phyloP scores from a whole-genome alignment of 225 moss, liverwort and hornwort species.

The Lunularia cruciata region DNA sequence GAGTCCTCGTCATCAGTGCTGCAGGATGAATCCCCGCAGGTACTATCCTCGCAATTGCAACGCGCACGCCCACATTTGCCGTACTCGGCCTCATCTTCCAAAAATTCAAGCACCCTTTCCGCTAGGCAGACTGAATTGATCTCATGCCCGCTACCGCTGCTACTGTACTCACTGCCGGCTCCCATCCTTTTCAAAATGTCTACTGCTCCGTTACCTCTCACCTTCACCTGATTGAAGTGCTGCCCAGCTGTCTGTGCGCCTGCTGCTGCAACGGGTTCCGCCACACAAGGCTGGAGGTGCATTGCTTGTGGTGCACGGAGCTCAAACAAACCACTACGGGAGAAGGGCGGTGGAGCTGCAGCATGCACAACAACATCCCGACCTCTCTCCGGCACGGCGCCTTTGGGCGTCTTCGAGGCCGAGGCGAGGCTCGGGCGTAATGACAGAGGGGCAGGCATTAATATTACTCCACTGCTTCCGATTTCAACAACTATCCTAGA shows the following conservation, averaged over 20 bases:
- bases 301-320: conserved; percentile 28
- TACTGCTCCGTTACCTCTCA: conserved; percentile 36
- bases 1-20: conserved; percentile 54
- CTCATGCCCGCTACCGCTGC: conserved; percentile 89
- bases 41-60: conserved; percentile 64
- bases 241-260: conserved; percentile 16
- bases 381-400: conserved; percentile 32
- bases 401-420: conserved; percentile 44
- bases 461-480: not conserved
- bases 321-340: conserved; percentile 42
- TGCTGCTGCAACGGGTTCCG: conserved; percentile 27
- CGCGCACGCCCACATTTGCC: conserved; percentile 61
- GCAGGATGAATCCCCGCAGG: conserved; percentile 38
- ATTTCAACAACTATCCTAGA: not conserved
- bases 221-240: conserved; percentile 20
- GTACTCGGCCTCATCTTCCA: conserved; percentile 48
- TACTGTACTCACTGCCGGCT: conserved; percentile 37
- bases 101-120: conserved; percentile 75
- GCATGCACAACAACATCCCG: conserved; percentile 31
- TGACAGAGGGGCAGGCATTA: conserved; percentile 66
- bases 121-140: conserved; percentile 78
- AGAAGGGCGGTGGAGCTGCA: not conserved
- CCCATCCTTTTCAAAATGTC: conserved; percentile 40
- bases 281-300: conserved; percentile 33
- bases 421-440: conserved; percentile 60